Evolutionary conservation across 2,329 filamentous ascomycete genomes (phyloP), one percentile per base, ranked within the genome.

Genomic region (Colletotrichum scovillei): DNA sequence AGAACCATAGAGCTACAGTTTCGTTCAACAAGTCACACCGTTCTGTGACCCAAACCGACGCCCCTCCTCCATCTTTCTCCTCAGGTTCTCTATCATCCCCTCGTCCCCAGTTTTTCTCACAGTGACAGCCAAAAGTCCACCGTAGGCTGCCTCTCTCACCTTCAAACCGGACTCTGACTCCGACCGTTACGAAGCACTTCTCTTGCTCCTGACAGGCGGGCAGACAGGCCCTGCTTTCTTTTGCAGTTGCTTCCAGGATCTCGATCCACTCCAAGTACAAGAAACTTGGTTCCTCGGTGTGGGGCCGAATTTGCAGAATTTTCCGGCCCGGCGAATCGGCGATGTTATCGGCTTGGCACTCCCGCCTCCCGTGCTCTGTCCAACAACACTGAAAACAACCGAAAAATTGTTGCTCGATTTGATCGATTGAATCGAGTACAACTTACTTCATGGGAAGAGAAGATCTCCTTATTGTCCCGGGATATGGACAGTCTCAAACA

Each of bases 241-340:
- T 19, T n/a, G 19, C 19, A 49, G 19, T 49, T 4, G 53, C 38
- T 14, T 19, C 66, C 35, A 30, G 71, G 67, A 46, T 66, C 24
- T 22, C 14, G 55, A 19, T 62, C 70, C 70, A 73, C 70, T 14
- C 7, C n/a, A 49, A 26, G 46, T 52, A 35, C 60, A 56, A 62
- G 55, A 70, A 66, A 70, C 70, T 70, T 73, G 67, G 30, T 62
- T 63, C 16, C 46, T 70, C 60, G 71, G 49, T 49, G 62, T 62
- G 71, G 71, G 71, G 56, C 67, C 67, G 67, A 73, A 56, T 14
- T 12, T 52, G 67, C 71, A 73, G 60, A 73, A 66, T 71, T 73
- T 73, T 73, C 49, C 67, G 71, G 67, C 3, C 32, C 63, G 63
- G 63, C 11, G 32, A 65, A 62, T 46, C 67, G 67, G 67, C 67